phyloP scores from a whole-genome alignment of 495 filamentous ascomycete genomes.

The Pyronema domesticum region DNA sequence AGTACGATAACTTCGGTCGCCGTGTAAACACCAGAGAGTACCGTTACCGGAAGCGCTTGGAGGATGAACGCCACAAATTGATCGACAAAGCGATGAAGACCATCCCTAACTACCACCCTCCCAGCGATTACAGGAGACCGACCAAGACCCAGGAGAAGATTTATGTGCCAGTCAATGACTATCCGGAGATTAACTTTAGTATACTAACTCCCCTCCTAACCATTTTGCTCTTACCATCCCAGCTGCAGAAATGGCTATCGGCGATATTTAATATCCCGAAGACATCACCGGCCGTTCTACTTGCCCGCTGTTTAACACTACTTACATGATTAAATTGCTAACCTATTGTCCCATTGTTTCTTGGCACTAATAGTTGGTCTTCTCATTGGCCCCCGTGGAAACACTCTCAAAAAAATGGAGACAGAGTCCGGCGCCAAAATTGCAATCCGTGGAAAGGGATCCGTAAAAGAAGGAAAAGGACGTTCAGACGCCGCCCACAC shows the following conservation, averaged over 20 bases:
- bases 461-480: constrained; percentile 69
- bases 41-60: constrained; percentile 25
- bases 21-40: constrained; percentile 25
- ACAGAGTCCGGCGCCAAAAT: constrained; percentile 63
- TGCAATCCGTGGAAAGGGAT: constrained; percentile 68
- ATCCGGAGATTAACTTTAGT: constrained; percentile 99
- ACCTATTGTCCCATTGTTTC: constrained; percentile 20
- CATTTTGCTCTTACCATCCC: constrained; percentile 20
- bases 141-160: constrained; percentile 26
- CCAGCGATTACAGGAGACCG: constrained; percentile 25
- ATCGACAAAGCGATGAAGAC: constrained; percentile 24
- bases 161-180: constrained; percentile 56
- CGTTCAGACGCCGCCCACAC: constrained; percentile 64
- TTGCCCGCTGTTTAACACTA: background rate
- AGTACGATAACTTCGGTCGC: constrained; percentile 25
- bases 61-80: constrained; percentile 26
- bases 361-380: constrained; percentile 59
- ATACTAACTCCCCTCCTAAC: constrained; percentile 79
- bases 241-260: constrained; percentile 16
- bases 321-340: constrained; percentile 20
- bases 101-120: constrained; percentile 25
- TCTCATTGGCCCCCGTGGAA: constrained; percentile 72
- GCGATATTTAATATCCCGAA: constrained; percentile 21
- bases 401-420: constrained; percentile 73
- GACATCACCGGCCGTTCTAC: constrained; percentile 19